Percentiles rank a stretch among this genome's conserved stretches.
phyloP scores from a whole-genome alignment of 2,329 filamentous ascomycete genomes.

The Colletotrichum sp. region DNA sequence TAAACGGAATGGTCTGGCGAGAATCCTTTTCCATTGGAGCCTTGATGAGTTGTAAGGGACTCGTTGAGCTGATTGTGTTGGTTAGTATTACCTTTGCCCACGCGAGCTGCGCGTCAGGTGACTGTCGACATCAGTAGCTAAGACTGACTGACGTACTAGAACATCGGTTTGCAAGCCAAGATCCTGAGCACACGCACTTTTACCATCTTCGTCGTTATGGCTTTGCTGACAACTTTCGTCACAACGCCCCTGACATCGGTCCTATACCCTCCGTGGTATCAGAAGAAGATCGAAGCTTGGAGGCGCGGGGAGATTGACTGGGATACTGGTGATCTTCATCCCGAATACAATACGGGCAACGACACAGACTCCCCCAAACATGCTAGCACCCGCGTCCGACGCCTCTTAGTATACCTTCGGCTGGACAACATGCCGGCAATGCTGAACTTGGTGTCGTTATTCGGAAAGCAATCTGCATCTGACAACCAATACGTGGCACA shows the following conservation, averaged over 20 bases:
- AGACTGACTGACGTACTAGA: slow-evolving; percentile 32
- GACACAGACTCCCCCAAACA: slow-evolving; percentile 53
- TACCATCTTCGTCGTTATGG: slow-evolving; percentile 96
- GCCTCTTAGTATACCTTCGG: slow-evolving; percentile 80
- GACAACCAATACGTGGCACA: slow-evolving; percentile 24
- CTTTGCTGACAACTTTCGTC: slow-evolving; percentile 81
- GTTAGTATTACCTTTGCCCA: slow-evolving; percentile 50
- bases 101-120: neutral
- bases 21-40: slow-evolving; percentile 88
- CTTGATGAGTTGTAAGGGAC: slow-evolving; percentile 95
- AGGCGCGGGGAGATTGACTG: slow-evolving; percentile 90
- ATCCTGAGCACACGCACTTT: slow-evolving; percentile 84
- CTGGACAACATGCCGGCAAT: slow-evolving; percentile 84
- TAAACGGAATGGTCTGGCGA: slow-evolving; percentile 83
- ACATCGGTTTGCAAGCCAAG: slow-evolving; percentile 79
- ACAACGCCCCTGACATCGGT: slow-evolving; percentile 78
- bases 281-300: slow-evolving; percentile 58
- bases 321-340: slow-evolving; percentile 55
- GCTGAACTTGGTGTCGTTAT: slow-evolving; percentile 80
- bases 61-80: slow-evolving; percentile 94
- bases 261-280: slow-evolving; percentile 73
- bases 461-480: slow-evolving; percentile 54
- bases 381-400: slow-evolving; percentile 55
- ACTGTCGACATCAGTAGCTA: neutral
- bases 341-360: slow-evolving; percentile 25